Base-by-base conservation (phyloP, 306 rosid genomes). In the Ceratonia siliqua region DNA sequence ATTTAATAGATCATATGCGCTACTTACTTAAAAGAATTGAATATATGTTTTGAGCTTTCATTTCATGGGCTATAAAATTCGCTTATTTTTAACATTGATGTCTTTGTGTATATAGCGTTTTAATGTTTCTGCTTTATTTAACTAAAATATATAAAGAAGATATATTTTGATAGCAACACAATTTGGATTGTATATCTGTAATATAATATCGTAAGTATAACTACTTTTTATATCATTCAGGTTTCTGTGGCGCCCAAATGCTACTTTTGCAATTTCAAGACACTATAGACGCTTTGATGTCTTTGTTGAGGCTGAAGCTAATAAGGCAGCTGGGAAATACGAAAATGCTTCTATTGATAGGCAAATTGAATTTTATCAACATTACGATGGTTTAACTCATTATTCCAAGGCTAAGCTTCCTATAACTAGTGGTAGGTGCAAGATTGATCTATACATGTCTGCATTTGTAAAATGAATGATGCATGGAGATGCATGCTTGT, bases 291-390 rank as follows among this genome's bases (percentile, higher is more conserved):
- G 97, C 77, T 92, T 84, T 78, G 99, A 94, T 75, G 99, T 90
- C 50, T 90, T 90, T 87, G 93, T 83, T 32, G 98, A 92, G 86
- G 99, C 99, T 59, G 98, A 92, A 85, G 99, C 99, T 70, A 94
- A 94, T 72, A 92, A 88, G 77, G 95, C 83, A 75, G 96, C 97
- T 59, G 96, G 99, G 77, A 94, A 94, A 83, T 94, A 90, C 20
- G 85, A 87, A 45, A 94, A 94, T 76, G 79, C 91, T 73, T 88
- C 99, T 77, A 90, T 94, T 75, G 91, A 94, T 78, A 72, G 62
- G 69, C 99, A 94, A 85, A 74, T 94, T 65, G 89, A 83, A 32
- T 94, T 92, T 89, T 94, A 94, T 73, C 80, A 82, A 41, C 14
- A 74, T 46, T 82, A 83, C 13, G 99, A 94, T 68, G 97, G 96